Conservation (phyloP, 768 basidiomycete genomes). For the Phylloporus rhodoxanthus region DNA sequence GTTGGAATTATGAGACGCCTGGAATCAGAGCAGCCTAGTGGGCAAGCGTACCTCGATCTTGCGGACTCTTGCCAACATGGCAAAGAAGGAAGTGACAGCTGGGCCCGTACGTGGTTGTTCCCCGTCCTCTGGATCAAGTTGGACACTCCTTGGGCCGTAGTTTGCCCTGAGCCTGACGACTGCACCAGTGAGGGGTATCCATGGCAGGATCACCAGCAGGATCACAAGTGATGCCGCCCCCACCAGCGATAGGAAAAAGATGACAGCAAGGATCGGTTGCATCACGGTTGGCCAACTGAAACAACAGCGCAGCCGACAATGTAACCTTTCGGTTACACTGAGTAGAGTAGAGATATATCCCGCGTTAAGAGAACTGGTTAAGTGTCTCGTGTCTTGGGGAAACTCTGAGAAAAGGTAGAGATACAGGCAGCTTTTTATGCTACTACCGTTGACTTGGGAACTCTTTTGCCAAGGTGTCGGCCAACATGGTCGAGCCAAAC, state of each 20-base stretch:
- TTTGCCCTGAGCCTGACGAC: constrained; percentile 77
- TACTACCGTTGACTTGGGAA: no score
- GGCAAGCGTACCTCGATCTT: constrained; percentile 54
- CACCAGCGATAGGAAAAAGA: constrained; percentile 28
- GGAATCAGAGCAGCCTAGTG: background rate
- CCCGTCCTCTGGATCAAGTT: constrained; percentile 69
- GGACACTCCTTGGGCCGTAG: constrained; percentile 80
- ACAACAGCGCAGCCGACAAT: background rate
- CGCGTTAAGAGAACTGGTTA: no score
- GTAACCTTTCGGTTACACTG: no score
- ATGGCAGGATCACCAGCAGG: constrained; percentile 43
- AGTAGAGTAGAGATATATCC: no score
- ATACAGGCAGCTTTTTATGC: no score
- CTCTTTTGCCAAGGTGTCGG: no score
- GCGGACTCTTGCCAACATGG: constrained; percentile 69
- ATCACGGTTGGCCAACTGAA: background rate
- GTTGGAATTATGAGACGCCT: background rate
- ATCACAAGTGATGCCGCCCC: constrained; percentile 41
- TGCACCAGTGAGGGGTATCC: constrained; percentile 59
- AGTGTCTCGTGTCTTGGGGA: no score
- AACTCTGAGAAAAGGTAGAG: no score
- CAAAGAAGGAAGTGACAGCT: constrained; percentile 68
- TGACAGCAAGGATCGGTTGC: background rate
- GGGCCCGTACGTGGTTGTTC: constrained; percentile 74
- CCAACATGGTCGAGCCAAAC: no score